These are phyloP conservation scores for Apophysomyces variabilis DNA, from an alignment of 371 early-diverging fungal genomes.

Conservation along the genomic window DNA sequence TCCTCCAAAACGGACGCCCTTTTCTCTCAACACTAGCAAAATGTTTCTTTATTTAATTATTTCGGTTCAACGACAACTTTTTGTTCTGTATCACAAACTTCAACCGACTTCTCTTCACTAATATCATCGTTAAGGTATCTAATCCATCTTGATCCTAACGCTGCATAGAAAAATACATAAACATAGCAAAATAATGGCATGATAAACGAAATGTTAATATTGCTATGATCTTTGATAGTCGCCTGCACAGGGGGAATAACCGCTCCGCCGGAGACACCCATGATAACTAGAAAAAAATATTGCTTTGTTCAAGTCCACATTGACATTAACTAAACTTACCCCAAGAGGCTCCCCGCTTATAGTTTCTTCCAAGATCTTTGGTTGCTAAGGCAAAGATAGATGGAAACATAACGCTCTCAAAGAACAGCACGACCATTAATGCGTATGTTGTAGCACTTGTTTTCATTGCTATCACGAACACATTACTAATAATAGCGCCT, in stretches of 20 bases:
- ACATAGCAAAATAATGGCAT: conserved; percentile 39
- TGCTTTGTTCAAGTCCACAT: neutral
- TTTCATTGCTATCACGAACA: conserved; percentile 39
- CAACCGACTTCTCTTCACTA: neutral
- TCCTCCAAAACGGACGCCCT: too few relatives aligned
- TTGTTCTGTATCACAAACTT: neutral
- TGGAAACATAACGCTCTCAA: conserved; percentile 53
- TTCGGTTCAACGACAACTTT: neutral
- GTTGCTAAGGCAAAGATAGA: conserved; percentile 52
- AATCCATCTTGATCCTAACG: conserved; percentile 39
- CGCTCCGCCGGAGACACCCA: conserved; percentile 53
- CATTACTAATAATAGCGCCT: conserved; percentile 32
- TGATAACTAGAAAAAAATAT: conserved; percentile 29
- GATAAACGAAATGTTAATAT: conserved; percentile 41
- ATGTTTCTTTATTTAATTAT: neutral
- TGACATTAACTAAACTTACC: conserved; percentile 26
- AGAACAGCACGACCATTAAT: conserved; percentile 45
- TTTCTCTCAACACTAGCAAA: too few relatives aligned
- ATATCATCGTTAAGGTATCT: conserved; percentile 40
- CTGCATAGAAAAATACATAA: conserved; percentile 39
- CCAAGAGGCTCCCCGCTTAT: conserved; percentile 47
- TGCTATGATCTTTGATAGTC: conserved; percentile 34
- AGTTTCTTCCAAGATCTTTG: conserved; percentile 47
- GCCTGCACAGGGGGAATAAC: conserved; percentile 48
- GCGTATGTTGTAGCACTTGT: conserved; percentile 36